These are phyloP conservation scores for Xylaria sp. DNA, from an alignment of 2,329 filamentous ascomycete species.

Conservation along the genomic window DNA sequence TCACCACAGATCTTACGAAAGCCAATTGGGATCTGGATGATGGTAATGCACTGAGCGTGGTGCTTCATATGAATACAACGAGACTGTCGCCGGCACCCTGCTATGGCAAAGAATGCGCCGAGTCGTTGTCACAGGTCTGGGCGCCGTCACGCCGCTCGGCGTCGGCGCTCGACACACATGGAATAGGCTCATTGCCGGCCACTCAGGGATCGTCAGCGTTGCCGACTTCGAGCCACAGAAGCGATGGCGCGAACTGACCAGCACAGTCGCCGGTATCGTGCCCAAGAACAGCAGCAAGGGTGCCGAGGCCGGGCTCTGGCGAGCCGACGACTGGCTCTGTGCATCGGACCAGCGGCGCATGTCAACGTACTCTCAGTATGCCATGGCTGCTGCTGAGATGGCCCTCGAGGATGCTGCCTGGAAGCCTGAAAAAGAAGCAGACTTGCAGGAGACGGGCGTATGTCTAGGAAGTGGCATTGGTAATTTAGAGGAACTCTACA, in stretches of 20 bases:
- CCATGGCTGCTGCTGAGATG: slow-evolving; percentile 83
- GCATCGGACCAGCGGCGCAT: slow-evolving; percentile 71
- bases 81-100: slow-evolving; percentile 27
- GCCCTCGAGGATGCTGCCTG: slow-evolving; percentile 84
- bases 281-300: slow-evolving; percentile 50
- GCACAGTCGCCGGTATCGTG: slow-evolving; percentile 83
- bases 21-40: neutral
- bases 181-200: slow-evolving; percentile 77
- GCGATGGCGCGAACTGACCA: slow-evolving; percentile 75
- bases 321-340: slow-evolving; percentile 59
- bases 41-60: neutral
- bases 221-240: slow-evolving; percentile 60
- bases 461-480: slow-evolving; percentile 96
- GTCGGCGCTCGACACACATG: slow-evolving; percentile 80
- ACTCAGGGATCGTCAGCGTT: slow-evolving; percentile 81
- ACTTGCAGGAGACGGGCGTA: slow-evolving; percentile 81
- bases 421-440: slow-evolving; percentile 63
- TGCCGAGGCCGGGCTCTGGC: slow-evolving; percentile 50
- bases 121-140: slow-evolving; percentile 83
- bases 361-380: slow-evolving; percentile 92
- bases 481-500: slow-evolving; percentile 88
- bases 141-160: slow-evolving; percentile 82
- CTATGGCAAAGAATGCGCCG: slow-evolving; percentile 63
- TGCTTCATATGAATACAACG: neutral
- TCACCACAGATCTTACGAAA: neutral